Percentiles rank a stretch among this genome's conserved stretches.
Conservation (phyloP, 768 basidiomycete genomes). For the Collybiopsis luxurians region DNA sequence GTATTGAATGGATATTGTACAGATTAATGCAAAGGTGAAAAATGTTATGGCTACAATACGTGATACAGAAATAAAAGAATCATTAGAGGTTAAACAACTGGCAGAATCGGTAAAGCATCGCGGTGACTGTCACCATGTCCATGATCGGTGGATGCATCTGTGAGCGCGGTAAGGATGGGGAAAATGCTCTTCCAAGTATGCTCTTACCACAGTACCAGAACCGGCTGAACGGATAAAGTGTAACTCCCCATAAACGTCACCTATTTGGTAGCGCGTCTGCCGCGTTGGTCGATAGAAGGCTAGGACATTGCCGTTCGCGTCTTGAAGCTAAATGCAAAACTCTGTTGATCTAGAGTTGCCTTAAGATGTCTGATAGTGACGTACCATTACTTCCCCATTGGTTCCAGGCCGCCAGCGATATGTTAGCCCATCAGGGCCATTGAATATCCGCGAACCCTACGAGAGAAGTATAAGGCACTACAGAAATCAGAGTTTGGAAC, state of each 20-base stretch:
- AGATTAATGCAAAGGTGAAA: background rate
- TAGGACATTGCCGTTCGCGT: conserved; percentile 63
- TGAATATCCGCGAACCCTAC: conserved; percentile 68
- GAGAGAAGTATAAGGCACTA: conserved; percentile 15
- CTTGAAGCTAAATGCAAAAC: conserved; percentile 55
- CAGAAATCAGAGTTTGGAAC: conserved; percentile 5
- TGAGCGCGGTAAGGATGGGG: conserved; percentile 10
- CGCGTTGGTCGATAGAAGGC: conserved; percentile 80
- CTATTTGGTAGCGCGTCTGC: conserved; percentile 78
- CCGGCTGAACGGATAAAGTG: conserved; percentile 80
- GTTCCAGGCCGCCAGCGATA: conserved; percentile 80
- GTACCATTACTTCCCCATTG: conserved; percentile 58
- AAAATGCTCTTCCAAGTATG: background rate
- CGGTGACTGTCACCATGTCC: conserved; percentile 83
- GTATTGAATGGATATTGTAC: conserved; percentile 9
- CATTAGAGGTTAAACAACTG: conserved; percentile 46
- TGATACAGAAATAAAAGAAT: background rate
- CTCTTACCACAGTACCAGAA: conserved; percentile 72
- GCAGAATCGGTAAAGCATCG: conserved; percentile 84
- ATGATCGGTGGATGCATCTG: conserved; percentile 89
- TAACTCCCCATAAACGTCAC: conserved; percentile 84
- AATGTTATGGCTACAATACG: background rate
- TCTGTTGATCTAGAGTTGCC: too few relatives aligned
- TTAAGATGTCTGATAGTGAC: too few relatives aligned
- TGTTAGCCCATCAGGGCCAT: conserved; percentile 76